Base-by-base conservation (phyloP, 768 basidiomycete species). In the Boletus speciosus region DNA sequence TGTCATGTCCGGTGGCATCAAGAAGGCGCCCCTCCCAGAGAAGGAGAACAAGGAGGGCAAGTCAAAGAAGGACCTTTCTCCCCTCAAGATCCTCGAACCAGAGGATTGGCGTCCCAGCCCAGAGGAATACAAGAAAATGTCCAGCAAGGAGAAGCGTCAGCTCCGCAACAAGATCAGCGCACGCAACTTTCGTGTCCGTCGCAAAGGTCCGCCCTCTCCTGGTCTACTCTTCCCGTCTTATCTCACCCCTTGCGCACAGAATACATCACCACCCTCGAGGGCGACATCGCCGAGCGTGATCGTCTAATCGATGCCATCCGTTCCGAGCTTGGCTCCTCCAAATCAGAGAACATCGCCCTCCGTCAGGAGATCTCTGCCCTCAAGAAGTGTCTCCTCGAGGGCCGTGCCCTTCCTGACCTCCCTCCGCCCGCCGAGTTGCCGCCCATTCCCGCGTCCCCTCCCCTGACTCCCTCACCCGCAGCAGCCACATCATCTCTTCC, bases 151-250 rank as follows among this genome's bases (percentile, higher is more conserved):
- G 76, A 98, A 98, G 73, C 76, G 97, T 9, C 96, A 98, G 70
- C 75, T 98, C 40, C 71, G 96, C 47, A 99, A 99, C 76, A 99
- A 99, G 84, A 93, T 98, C 62, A 88, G 86, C 60, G 96, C 96
- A 0, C 76, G 95, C 50, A 97, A 96, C 68, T 98, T 98, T 74
- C 80, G 96, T n/a, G 90, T 93, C 29, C 76, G 96, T 36, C 78
- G 94, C 70, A 98, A 98, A 77, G 95, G 92, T 90, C 29, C 44
- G 72, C 66, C 5, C 2, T 8, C 9, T 4, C 27, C 21, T n/a
- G 9, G 2, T 2, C 15, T 29, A 1, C 41, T 3, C 16, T 11
- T 6, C 10, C 7, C 7, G 2, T 10, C 16, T 4, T 9, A 8
- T 40, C 47, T 61, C 23, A 55, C 8, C 41, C 10, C 23, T 0